Evolutionary conservation across 768 basidiomycete species (phyloP).

Genomic region (Imleria badia): DNA sequence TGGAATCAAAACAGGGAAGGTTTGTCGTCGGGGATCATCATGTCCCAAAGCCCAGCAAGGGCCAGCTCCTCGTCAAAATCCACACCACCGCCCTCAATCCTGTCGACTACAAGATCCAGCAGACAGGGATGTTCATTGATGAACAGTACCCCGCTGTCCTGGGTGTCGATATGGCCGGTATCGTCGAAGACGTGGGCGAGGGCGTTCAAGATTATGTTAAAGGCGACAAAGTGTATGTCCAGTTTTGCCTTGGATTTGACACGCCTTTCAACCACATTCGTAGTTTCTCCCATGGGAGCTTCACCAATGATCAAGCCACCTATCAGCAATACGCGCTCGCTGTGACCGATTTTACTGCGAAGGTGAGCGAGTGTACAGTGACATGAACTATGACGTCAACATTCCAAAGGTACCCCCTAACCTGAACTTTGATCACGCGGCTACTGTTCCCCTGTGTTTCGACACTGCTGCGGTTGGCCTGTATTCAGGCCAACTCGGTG

Average conservation of each 20-base stretch:
- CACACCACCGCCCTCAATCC: constrained; percentile 46
- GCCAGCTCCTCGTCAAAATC: constrained; percentile 44
- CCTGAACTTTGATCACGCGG: constrained; percentile 43
- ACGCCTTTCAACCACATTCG: background rate
- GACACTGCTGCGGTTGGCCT: constrained; percentile 49
- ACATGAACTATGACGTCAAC: constrained; percentile 3
- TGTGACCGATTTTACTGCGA: constrained; percentile 34
- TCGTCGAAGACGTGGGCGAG: constrained; percentile 39
- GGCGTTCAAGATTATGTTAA: constrained; percentile 34
- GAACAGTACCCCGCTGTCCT: constrained; percentile 37
- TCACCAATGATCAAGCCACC: constrained; percentile 31
- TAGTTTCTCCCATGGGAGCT: constrained; percentile 27
- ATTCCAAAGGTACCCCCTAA: constrained; percentile 41
- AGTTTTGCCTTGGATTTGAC: background rate
- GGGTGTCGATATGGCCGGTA: constrained; percentile 38
- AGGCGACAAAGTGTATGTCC: constrained; percentile 42
- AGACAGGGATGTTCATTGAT: constrained; percentile 32
- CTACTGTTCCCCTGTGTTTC: constrained; percentile 47
- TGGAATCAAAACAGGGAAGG: constrained; percentile 27
- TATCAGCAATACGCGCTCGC: constrained; percentile 44
- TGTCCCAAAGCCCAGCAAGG: constrained; percentile 35
- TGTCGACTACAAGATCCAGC: constrained; percentile 40
- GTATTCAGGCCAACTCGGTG: constrained; percentile 39
- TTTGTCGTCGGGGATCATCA: constrained; percentile 29
- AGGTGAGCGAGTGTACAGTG: constrained; percentile 23